Base-by-base conservation (phyloP, 2,329 filamentous ascomycete genomes). In the Simplicillium aogashimaense region DNA sequence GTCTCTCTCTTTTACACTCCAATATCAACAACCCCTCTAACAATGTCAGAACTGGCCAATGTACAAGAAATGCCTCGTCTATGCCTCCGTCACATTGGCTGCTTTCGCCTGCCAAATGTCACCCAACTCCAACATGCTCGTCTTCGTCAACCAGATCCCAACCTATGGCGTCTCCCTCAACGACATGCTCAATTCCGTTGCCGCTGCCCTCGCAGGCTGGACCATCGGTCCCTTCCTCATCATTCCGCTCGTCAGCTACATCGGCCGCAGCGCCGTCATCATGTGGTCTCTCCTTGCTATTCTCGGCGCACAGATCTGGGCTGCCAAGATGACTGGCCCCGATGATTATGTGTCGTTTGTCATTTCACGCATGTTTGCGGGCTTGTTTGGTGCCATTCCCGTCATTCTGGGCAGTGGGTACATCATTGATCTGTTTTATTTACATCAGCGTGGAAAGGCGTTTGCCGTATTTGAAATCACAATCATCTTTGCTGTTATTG, bases 41-140 rank as follows among this genome's bases (percentile, higher is more conserved):
- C 13, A 13, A 17, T 35, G n/a, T 9, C n/a, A 25, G 35, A 36
- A 36, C 35, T 36, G 35, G 35, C 35, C 17, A 10, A 25, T 36
- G 35, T 12, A 10, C 7, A 36, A 36, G 18, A 36, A 36, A 28
- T 20, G 18, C 35, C 16, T 36, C 35, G 25, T 36, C 35, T 36
- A 20, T 7, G 17, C 35, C 35, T 36, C 16, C 18, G 18, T 36
- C 11, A 20, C 16, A n/a, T 7, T 36, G n/a, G 34, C 34, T 12
- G 34, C 14, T 7, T 36, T 36, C 34, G 34, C 34, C n/a, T 14
- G 34, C 34, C 34, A 36, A 36, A 36, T 36, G 34, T 36, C 34
- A 7, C 34, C 35, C 15, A 36, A 25, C 35, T 18, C 35, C 15
- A n/a, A 33, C 20, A 25, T 25, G 31, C 15, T 33, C 13, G 15